phyloP scores from a whole-genome alignment of 805 yeast species.

The Hemisphaericaspora nanyangensis region DNA sequence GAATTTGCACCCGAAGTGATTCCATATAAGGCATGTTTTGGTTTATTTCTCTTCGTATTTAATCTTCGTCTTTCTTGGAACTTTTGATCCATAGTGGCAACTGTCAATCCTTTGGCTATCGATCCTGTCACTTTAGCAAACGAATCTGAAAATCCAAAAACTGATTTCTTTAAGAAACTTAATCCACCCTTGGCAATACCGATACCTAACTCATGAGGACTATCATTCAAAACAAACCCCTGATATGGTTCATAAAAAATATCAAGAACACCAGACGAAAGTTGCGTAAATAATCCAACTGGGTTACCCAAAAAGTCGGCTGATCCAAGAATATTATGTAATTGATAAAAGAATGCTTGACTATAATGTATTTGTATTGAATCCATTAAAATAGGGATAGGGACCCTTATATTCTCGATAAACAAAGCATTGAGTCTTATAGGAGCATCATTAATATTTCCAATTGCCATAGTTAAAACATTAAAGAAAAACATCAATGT shows the following conservation, averaged over 20 bases:
- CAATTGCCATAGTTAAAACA: slow-evolving; percentile 92
- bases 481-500: slow-evolving; percentile 75
- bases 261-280: slow-evolving; percentile 94
- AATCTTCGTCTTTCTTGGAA: slow-evolving; percentile 81
- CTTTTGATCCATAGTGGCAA: slow-evolving; percentile 79
- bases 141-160: slow-evolving; percentile 92
- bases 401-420: slow-evolving; percentile 86
- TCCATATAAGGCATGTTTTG: slow-evolving; percentile 82
- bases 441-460: slow-evolving; percentile 96
- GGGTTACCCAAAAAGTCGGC: slow-evolving; percentile 97
- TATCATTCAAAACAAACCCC: slow-evolving; percentile 88
- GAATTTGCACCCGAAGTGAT: slow-evolving; percentile 85
- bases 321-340: slow-evolving; percentile 90
- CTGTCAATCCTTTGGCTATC: slow-evolving; percentile 88
- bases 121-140: slow-evolving; percentile 91
- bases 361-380: slow-evolving; percentile 82
- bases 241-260: slow-evolving; percentile 96
- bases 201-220: slow-evolving; percentile 94
- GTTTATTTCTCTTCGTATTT: slow-evolving; percentile 71
- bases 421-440: slow-evolving; percentile 81
- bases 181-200: slow-evolving; percentile 95
- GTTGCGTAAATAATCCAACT: slow-evolving; percentile 89
- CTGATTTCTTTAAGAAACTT: slow-evolving; percentile 90
- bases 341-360: slow-evolving; percentile 86
- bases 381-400: slow-evolving; percentile 66